Evolutionary conservation across 306 rosid genomes (phyloP), one percentile per base, ranked within the genome.

Genomic region (Ziziphus jujuba): DNA sequence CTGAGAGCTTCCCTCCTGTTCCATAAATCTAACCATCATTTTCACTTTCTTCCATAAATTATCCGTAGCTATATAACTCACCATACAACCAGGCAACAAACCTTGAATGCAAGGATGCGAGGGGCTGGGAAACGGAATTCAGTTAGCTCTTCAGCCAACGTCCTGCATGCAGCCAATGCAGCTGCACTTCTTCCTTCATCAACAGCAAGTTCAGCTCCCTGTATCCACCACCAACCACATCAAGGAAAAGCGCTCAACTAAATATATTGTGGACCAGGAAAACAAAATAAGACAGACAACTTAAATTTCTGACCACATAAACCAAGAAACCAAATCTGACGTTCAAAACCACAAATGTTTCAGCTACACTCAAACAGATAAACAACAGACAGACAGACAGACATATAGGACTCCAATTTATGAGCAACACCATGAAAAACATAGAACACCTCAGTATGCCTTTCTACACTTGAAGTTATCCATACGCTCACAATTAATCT

Each of bases 1-100:
- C 69, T 87, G 99, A 44, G 99, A 95, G 82, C 97, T 95, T 76
- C 97, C 97, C 82, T 90, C 99, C 99, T 93, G 97, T 84, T 75
- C 67, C 65, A 70, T n/a, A 19, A 50, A 71, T 57, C 62, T 59
- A 71, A 68, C 48, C 23, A 71, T 79, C 45, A 62, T 28, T 43
- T 55, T 69, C 40, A 44, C 61, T 67, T 72, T 59, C 25, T 31
- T 44, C 22, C 69, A 75, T 60, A 61, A 28, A 28, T 28, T 28
- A 28, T 28, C 33, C 33, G 4, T 28, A 28, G 33, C 33, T 28
- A 28, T 28, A 28, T 28, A 28, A 61, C 25, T 25, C 25, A 50
- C 48, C 33, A 13, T 35, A 48, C 45, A 48, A 3, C 25, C 55
- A 20, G 7, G 25, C 33, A 7, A 51, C 21, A 35, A 56, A 92